Evolutionary conservation across 2,329 filamentous ascomycete species (phyloP).

Genomic region (Beauveria australis): DNA sequence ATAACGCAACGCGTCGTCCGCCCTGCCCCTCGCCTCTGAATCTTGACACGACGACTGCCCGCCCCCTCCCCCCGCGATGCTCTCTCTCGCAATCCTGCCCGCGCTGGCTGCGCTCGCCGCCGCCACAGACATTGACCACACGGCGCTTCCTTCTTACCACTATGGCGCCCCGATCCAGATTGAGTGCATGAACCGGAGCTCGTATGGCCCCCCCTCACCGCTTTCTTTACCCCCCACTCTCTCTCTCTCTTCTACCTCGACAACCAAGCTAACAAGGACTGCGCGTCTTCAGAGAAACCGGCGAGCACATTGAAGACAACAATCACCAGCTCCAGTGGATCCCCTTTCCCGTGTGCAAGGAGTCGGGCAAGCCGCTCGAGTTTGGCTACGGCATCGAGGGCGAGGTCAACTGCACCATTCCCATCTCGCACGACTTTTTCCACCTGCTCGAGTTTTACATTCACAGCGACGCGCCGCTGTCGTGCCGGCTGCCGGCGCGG

Average conservation of each 20-base stretch:
- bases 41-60: no score
- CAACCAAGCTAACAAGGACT: not conserved
- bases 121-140: conserved; percentile 22
- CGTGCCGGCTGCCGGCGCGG: conserved; percentile 79
- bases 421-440: conserved; percentile 69
- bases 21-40: not conserved
- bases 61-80: not conserved
- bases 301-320: conserved; percentile 78
- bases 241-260: not conserved
- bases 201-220: conserved; percentile 44
- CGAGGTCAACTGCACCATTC: conserved; percentile 78
- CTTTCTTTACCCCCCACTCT: not conserved
- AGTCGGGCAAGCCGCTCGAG: conserved; percentile 73
- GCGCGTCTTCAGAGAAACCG: conserved; percentile 58
- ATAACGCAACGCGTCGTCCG: not conserved
- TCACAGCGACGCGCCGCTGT: conserved; percentile 87
- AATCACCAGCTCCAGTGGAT: conserved; percentile 83
- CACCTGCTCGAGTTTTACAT: conserved; percentile 95
- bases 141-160: conserved; percentile 51
- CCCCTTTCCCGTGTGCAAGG: conserved; percentile 83
- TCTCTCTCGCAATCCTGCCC: conserved; percentile 14
- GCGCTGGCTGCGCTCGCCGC: conserved; percentile 21
- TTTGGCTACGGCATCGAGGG: conserved; percentile 76
- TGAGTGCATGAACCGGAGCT: conserved; percentile 66
- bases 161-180: conserved; percentile 61